Base-by-base conservation (phyloP, 345 rosid species). In the Gossypium longicalyx region DNA sequence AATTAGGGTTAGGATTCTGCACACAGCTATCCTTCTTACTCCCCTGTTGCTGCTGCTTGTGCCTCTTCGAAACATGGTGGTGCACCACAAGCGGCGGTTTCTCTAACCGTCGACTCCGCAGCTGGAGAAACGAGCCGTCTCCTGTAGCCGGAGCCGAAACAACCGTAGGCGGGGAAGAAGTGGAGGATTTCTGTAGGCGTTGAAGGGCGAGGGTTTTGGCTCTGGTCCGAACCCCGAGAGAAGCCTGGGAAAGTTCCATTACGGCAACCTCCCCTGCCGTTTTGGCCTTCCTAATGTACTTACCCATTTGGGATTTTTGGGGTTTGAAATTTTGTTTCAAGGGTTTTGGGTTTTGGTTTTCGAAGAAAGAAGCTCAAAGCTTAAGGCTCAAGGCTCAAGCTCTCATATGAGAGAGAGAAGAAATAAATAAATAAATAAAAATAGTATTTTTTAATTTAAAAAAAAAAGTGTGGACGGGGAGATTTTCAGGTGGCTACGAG, bases 221-320 rank as follows among this genome's bases (percentile, higher is more conserved):
- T 34, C 98, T 87, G n/a, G 97, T 94, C 0, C 90, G 92, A 71
- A 92, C 98, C 27, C 97, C 98, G 5, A 87, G 85, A 2, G 91
- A 75, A 70, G 91, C 80, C 45, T 87, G 84, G 7, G 90, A 65
- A 22, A 88, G 77, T 74, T 90, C 99, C 88, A 91, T 82, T 8
- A 90, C 84, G 65, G 97, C 86, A 9, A 87, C 72, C 19, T 91
- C 91, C 20, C 83, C 90, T 3, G 85, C 79, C 83, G 85, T 70
- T 80, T 89, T 90, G 72, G 84, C 80, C 85, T 91, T 91, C 77
- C 89, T 87, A 79, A 94, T 87, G 85, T 89, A 91, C 85, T 87
- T 93, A 2, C 96, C 98, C 97, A 91, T 93, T 47, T 70, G 15
- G 38, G 63, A 19, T 2, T 58, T 23, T 58, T 58, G 56, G 9